Conservation (phyloP, 192 early-diverging fungal genomes). For the Anaeromyces robustus region DNA sequence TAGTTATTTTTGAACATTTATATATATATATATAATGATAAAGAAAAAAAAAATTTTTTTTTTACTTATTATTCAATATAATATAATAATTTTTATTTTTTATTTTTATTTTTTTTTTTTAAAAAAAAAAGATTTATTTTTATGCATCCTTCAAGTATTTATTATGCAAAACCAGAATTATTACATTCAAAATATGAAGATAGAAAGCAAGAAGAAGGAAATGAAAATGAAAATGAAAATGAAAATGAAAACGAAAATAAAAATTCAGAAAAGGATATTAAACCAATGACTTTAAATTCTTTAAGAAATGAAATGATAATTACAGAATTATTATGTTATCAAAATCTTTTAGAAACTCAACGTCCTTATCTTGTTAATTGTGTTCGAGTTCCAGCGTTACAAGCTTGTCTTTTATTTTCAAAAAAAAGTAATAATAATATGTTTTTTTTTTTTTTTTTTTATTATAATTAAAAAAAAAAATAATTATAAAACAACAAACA, state of each 20-base stretch:
- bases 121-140: slow-evolving; percentile 25
- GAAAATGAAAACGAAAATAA: slow-evolving; percentile 7
- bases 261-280: slow-evolving; percentile 12
- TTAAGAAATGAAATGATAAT: slow-evolving; percentile 12
- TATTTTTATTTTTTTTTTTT: background rate
- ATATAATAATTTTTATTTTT: background rate
- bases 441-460: background rate
- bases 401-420: slow-evolving; percentile 36
- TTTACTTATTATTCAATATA: too few relatives aligned
- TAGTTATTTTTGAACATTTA: too few relatives aligned
- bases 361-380: slow-evolving; percentile 52
- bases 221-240: slow-evolving; percentile 12
- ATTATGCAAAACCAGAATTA: slow-evolving; percentile 37
- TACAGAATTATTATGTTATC: slow-evolving; percentile 39
- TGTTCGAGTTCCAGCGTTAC: slow-evolving; percentile 34
- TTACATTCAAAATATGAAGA: slow-evolving; percentile 18
- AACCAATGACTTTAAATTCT: slow-evolving; percentile 14
- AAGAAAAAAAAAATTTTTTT: too few relatives aligned
- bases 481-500: too few relatives aligned
- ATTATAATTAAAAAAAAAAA: background rate
- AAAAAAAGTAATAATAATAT: slow-evolving; percentile 21
- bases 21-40: too few relatives aligned
- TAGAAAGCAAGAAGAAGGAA: slow-evolving; percentile 6
- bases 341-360: slow-evolving; percentile 43
- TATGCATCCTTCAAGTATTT: slow-evolving; percentile 47